A percentile compares a stretch with the other conserved stretches of the same genome.
Evolutionary conservation across 257 asterid genomes (phyloP).

Genomic region (Nicotiana obtusifolia): DNA sequence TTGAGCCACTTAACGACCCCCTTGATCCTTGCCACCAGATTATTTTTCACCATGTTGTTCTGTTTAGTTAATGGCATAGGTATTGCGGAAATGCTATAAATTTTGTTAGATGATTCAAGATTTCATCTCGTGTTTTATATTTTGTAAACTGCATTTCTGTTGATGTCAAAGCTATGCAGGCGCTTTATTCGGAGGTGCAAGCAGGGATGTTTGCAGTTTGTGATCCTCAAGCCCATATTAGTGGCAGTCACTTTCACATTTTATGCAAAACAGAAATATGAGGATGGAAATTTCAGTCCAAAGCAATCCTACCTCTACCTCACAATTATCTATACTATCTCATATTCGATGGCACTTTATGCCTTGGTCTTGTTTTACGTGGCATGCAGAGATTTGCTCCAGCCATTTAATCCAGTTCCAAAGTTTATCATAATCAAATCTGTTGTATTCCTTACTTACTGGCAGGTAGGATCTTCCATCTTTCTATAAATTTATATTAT

Average conservation of each 20-base stretch:
- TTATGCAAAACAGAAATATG: conserved; percentile 81
- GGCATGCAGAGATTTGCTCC: conserved; percentile 93
- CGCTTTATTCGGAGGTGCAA: conserved; percentile 96
- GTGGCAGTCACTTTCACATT: conserved; percentile 71
- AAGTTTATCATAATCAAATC: conserved; percentile 91
- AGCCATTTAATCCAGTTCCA: conserved; percentile 96
- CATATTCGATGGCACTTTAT: conserved; percentile 90
- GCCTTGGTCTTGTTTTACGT: conserved; percentile 86
- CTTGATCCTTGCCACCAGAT: background rate
- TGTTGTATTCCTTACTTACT: conserved; percentile 91
- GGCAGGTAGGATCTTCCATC: conserved; percentile 59
- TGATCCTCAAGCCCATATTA: conserved; percentile 87
- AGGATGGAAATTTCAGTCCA: conserved; percentile 91
- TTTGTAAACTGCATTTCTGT: background rate
- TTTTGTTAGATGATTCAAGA: too few species aligned
- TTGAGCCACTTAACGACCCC: background rate
- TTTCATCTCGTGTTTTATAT: background rate
- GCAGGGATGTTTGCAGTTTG: conserved; percentile 97
- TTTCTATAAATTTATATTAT: too few species aligned
- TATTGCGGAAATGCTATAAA: too few species aligned
- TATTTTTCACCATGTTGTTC: background rate
- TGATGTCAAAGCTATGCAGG: conserved; percentile 41
- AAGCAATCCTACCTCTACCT: conserved; percentile 85
- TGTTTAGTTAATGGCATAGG: background rate
- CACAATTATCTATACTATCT: conserved; percentile 86